Conservation (phyloP, 768 basidiomycete species). For the Rhodocollybia butyracea region DNA sequence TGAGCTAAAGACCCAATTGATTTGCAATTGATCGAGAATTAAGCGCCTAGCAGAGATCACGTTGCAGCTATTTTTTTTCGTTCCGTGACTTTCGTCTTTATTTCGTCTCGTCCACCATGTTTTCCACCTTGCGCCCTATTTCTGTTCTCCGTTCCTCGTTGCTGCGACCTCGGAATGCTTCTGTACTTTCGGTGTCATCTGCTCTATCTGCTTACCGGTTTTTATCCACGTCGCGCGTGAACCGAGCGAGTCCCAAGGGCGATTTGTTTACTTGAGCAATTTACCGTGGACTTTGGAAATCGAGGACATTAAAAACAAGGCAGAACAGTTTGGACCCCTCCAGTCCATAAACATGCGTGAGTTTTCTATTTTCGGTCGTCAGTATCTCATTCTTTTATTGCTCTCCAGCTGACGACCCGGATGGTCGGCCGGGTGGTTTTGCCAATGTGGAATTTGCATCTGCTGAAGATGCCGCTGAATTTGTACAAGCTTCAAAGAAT, state of each 20-base stretch:
- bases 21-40: too few species aligned
- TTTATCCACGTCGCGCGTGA: slow-evolving; percentile 1
- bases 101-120: too few species aligned
- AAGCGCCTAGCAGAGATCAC: too few species aligned
- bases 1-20: too few species aligned
- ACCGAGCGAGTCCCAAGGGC: not conserved
- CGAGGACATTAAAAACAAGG: slow-evolving; percentile 1
- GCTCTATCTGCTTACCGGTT: not conserved
- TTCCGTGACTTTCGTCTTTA: not conserved
- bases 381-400: not conserved
- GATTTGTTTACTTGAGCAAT: slow-evolving; percentile 3
- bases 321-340: slow-evolving; percentile 4
- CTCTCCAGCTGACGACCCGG: not conserved
- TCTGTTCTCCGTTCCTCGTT: not conserved
- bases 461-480: not conserved
- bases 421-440: slow-evolving; percentile 1
- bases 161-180: not conserved
- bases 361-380: not conserved
- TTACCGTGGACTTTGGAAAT: slow-evolving; percentile 4
- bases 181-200: not conserved
- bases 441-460: slow-evolving; percentile 1
- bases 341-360: slow-evolving; percentile 2
- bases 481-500: not conserved
- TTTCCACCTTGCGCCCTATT: not conserved
- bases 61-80: too few species aligned